Conservation (phyloP, 2,329 filamentous ascomycete genomes). For the Diatrype stigma region DNA sequence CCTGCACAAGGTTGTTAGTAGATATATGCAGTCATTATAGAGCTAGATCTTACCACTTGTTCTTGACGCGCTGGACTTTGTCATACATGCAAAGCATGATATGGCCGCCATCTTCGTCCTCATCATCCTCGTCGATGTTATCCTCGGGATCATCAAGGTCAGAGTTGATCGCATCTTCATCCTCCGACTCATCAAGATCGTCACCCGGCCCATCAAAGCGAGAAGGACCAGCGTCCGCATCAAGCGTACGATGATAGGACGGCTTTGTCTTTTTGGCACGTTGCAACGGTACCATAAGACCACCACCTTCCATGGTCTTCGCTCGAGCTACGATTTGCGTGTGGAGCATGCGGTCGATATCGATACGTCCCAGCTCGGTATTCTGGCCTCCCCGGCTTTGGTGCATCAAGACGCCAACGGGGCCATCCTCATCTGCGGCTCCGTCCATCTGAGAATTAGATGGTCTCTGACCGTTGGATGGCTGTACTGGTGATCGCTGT, state of each 20-base stretch:
- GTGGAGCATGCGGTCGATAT: constrained; percentile 67
- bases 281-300: constrained; percentile 69
- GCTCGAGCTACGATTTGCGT: constrained; percentile 62
- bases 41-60: constrained; percentile 70
- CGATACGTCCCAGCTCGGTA: constrained; percentile 53
- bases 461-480: constrained; percentile 41
- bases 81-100: constrained; percentile 99
- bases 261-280: constrained; percentile 44
- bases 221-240: constrained; percentile 29
- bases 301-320: constrained; percentile 67
- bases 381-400: constrained; percentile 50
- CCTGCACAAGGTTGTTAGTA: constrained; percentile 43
- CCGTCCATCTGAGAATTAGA: constrained; percentile 69
- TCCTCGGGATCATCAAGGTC: constrained; percentile 96
- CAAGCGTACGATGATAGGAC: constrained; percentile 18
- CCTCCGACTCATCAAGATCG: constrained; percentile 58
- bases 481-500: constrained; percentile 28
- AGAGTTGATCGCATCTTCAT: constrained; percentile 97
- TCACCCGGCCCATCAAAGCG: constrained; percentile 64
- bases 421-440: constrained; percentile 54
- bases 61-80: constrained; percentile 98
- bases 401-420: constrained; percentile 56
- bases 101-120: constrained; percentile 79
- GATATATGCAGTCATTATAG: constrained; percentile 9
- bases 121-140: constrained; percentile 75